phyloP scores from a whole-genome alignment of 1,284 basidiomycete species.

The Ganoderma lucidum region DNA sequence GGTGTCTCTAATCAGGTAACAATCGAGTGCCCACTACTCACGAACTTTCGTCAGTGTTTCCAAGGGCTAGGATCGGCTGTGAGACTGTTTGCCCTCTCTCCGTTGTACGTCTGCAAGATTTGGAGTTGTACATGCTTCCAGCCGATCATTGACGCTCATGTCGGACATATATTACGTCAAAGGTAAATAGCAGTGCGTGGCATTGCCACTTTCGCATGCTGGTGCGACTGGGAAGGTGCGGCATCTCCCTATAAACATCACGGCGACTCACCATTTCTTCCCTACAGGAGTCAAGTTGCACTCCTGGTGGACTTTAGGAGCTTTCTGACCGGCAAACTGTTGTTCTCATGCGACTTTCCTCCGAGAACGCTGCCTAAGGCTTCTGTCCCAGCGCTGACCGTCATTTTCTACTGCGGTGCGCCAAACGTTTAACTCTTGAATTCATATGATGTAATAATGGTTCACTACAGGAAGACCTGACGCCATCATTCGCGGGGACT shows the following conservation, averaged over 20 bases:
- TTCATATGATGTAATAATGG: neutral
- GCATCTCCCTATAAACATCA: neutral
- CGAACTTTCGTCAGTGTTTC: neutral
- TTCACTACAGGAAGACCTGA: neutral
- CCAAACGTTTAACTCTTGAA: neutral
- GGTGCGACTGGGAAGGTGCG: neutral
- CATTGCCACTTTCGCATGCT: neutral
- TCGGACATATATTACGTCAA: neutral
- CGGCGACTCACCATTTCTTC: neutral
- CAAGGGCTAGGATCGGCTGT: neutral
- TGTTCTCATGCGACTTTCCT: neutral
- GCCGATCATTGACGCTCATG: neutral
- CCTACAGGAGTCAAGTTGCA: neutral
- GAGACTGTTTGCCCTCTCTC: neutral
- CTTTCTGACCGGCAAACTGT: neutral
- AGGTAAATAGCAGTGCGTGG: neutral
- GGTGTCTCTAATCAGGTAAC: neutral
- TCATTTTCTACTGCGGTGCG: neutral
- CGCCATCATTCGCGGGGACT: neutral
- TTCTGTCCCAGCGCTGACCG: neutral
- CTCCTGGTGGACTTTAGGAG: neutral
- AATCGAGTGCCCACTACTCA: neutral
- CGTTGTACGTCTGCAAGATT: neutral
- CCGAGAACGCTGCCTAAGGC: neutral
- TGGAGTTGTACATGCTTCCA: neutral